phyloP scores from a whole-genome alignment of 1,284 basidiomycete genomes.

The Microbotryum saponariae region DNA sequence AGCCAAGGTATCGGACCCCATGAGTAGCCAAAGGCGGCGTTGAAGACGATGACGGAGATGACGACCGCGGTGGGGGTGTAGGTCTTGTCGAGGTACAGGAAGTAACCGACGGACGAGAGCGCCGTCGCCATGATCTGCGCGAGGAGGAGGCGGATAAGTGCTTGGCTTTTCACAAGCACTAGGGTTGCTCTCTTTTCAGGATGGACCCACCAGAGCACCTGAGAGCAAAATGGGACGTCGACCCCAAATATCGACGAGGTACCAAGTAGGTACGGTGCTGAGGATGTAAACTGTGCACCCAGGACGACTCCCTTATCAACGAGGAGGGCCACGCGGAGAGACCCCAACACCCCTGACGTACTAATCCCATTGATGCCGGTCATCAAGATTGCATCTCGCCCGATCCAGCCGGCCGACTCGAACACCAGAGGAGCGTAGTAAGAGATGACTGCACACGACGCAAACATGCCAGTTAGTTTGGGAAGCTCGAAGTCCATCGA shows the following conservation, averaged over 20 bases:
- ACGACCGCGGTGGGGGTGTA: constrained; percentile 75
- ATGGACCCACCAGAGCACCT: constrained; percentile 67
- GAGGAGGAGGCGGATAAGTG: too few relatives aligned
- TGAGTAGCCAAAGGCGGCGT: constrained; percentile 84
- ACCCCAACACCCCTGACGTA: not conserved
- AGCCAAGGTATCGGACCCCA: constrained; percentile 71
- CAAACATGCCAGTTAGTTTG: too few relatives aligned
- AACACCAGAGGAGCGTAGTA: constrained; percentile 63
- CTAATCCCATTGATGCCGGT: constrained; percentile 80
- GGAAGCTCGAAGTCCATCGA: not conserved
- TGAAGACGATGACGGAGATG: constrained; percentile 83
- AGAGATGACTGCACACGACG: constrained; percentile 60
- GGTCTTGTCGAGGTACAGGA: constrained; percentile 76
- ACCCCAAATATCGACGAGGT: constrained; percentile 86
- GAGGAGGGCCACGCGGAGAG: too few relatives aligned
- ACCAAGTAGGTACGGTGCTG: constrained; percentile 60
- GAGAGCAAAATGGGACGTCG: constrained; percentile 82
- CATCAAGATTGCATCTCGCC: constrained; percentile 94
- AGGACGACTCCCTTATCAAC: not conserved
- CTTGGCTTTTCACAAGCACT: not conserved
- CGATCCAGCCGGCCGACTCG: constrained; percentile 84
- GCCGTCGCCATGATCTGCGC: constrained; percentile 62
- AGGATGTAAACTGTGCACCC: constrained; percentile 22
- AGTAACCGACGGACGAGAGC: constrained; percentile 73
- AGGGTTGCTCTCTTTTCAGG: not conserved